Evolutionary conservation across 371 early-diverging fungal species (phyloP).

Genomic region (Globomyces sp.): DNA sequence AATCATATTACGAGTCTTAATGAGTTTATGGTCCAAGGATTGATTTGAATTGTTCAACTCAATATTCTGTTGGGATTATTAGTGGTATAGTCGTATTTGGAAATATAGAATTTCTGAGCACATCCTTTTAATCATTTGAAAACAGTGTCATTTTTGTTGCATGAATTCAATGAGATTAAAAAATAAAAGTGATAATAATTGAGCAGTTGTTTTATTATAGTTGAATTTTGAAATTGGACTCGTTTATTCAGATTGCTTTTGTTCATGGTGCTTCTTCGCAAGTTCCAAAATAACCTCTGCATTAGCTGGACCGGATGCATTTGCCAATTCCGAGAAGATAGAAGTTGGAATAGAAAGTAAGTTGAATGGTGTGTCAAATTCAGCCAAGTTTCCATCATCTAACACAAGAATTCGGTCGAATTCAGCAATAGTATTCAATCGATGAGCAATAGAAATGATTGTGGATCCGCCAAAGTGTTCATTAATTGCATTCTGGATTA

Average conservation of each 20-base stretch:
- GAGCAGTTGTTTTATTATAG: no score
- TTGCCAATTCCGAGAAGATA: slow-evolving; percentile 35
- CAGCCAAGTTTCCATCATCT: slow-evolving; percentile 42
- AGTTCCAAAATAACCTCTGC: slow-evolving; percentile 27
- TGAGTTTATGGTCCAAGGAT: no score
- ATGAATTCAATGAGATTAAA: no score
- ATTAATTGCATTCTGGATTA: slow-evolving; percentile 64
- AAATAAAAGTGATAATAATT: no score
- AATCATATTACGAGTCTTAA: no score
- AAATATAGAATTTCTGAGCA: no score
- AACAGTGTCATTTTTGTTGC: no score
- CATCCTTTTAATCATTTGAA: no score
- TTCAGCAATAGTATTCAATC: slow-evolving; percentile 67
- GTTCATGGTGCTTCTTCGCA: slow-evolving; percentile 8
- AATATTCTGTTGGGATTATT: no score
- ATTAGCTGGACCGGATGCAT: slow-evolving; percentile 37
- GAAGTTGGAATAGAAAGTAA: slow-evolving; percentile 34
- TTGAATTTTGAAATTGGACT: no score
- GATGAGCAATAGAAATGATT: slow-evolving; percentile 49
- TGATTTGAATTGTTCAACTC: no score
- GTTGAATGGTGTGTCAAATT: slow-evolving; percentile 57
- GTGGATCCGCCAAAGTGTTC: slow-evolving; percentile 55
- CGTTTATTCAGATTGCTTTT: background rate
- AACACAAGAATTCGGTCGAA: slow-evolving; percentile 69
- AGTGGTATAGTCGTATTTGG: no score